Evolutionary conservation across 106 monocot species (phyloP).

Genomic region (Narthecium ossifragum): DNA sequence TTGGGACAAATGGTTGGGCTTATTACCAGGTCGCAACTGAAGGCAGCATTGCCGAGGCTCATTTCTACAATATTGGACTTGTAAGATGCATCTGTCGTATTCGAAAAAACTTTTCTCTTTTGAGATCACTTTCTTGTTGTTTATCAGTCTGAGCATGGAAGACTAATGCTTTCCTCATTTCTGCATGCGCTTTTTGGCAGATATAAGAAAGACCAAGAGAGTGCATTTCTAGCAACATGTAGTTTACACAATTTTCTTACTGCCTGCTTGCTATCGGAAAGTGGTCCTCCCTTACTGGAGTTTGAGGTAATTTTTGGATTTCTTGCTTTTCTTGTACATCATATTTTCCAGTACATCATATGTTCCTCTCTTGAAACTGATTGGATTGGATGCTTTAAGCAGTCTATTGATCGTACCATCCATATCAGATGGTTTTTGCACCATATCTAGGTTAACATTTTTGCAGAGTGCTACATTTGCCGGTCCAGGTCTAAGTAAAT

Average conservation of each 20-base stretch:
- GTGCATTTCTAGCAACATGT: conserved; percentile 53
- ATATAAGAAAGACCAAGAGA: conserved; percentile 77
- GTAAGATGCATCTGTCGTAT: conserved; percentile 37
- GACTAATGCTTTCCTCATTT: neutral
- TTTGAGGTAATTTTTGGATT: conserved; percentile 66
- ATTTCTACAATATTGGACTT: conserved; percentile 74
- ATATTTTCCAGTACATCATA: too few species aligned
- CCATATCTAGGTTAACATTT: too few species aligned
- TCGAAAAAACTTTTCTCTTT: neutral
- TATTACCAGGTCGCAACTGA: conserved; percentile 74
- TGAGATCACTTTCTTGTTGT: neutral
- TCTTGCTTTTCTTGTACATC: neutral
- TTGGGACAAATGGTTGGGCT: conserved; percentile 97
- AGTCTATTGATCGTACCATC: too few species aligned
- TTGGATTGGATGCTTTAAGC: too few species aligned
- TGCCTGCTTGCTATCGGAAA: conserved; percentile 81
- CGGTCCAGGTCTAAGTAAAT: too few species aligned
- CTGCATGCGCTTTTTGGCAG: conserved; percentile 18
- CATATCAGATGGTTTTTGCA: too few species aligned
- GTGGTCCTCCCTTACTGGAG: conserved; percentile 92
- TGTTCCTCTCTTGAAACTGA: too few species aligned
- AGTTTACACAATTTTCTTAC: conserved; percentile 81
- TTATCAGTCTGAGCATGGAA: too few species aligned
- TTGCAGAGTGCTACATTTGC: too few species aligned
- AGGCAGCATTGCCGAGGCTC: conserved; percentile 81